These are phyloP conservation scores for Neopestalotiopsis clavispora DNA, from an alignment of 2,329 filamentous ascomycete species.

Conservation along the genomic window DNA sequence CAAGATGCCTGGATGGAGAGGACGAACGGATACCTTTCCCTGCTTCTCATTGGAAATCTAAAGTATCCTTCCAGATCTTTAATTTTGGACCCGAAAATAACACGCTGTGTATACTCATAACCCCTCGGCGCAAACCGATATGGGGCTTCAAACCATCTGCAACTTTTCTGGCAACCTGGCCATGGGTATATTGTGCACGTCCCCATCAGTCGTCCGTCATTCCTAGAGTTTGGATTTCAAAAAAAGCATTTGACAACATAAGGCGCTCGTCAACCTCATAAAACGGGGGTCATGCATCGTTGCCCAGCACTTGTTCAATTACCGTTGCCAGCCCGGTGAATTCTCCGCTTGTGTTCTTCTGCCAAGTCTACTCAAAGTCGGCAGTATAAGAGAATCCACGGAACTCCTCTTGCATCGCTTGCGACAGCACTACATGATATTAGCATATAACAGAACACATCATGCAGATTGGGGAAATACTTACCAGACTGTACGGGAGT, in stretches of 20 bases:
- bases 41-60: conserved; percentile 5
- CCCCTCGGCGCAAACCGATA: not conserved
- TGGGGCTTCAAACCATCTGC: not conserved
- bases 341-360: not conserved
- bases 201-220: not conserved
- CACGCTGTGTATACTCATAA: not conserved
- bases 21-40: not conserved
- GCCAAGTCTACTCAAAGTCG: conserved; percentile 71
- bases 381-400: conserved; percentile 97
- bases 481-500: conserved; percentile 97
- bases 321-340: not conserved
- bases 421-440: conserved; percentile 76
- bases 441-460: not conserved
- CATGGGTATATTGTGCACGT: conserved; percentile 11
- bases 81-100: conserved; percentile 5
- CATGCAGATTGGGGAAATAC: conserved; percentile 38
- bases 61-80: conserved; percentile 12
- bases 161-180: not conserved
- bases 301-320: not conserved
- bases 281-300: not conserved
- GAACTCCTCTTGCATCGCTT: conserved; percentile 99
- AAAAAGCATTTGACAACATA: not conserved
- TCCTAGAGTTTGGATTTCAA: conserved; percentile 4
- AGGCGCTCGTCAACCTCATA: conserved; percentile 4
- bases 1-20: conserved; percentile 1